These are phyloP conservation scores for Cladosporium colombiae DNA, from an alignment of 2,329 filamentous ascomycete species.

Conservation along the genomic window DNA sequence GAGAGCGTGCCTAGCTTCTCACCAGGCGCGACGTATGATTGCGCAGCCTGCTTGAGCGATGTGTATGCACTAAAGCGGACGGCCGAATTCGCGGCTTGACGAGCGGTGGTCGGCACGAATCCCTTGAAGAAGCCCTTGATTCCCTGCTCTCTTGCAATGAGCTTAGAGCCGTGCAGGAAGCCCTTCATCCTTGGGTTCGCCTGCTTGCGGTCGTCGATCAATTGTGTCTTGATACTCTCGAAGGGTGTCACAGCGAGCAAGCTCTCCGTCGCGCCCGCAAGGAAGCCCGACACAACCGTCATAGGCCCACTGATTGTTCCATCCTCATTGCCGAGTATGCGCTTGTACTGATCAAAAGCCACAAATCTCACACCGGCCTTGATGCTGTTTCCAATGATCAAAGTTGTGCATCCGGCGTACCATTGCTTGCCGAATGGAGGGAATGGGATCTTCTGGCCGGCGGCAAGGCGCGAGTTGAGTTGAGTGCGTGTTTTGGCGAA, in stretches of 20 bases:
- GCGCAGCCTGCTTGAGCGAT: conserved; percentile 83
- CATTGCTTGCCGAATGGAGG: conserved; percentile 90
- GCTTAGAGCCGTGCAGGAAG: conserved; percentile 83
- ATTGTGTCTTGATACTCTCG: conserved; percentile 96
- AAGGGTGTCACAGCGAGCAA: conserved; percentile 93
- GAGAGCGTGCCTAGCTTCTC: conserved; percentile 87
- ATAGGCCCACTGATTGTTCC: conserved; percentile 87
- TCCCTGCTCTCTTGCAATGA: conserved; percentile 87
- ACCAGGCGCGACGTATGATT: conserved; percentile 88
- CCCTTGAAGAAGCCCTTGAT: conserved; percentile 94
- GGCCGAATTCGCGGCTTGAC: conserved; percentile 92
- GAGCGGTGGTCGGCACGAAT: conserved; percentile 89
- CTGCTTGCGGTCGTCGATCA: conserved; percentile 95
- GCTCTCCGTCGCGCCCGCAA: conserved; percentile 91
- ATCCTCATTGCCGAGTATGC: conserved; percentile 74
- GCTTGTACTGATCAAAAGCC: conserved; percentile 93
- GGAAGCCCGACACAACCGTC: conserved; percentile 91
- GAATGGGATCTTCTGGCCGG: conserved; percentile 87
- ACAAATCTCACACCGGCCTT: conserved; percentile 97
- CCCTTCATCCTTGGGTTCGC: conserved; percentile 83
- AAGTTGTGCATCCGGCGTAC: conserved; percentile 96
- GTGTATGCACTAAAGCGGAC: conserved; percentile 94
- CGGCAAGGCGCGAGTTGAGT: conserved; percentile 80
- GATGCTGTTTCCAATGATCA: conserved; percentile 94
- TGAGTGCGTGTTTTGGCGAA: conserved; percentile 96